phyloP scores from a whole-genome alignment of 345 rosid species.

The Salix suchowensis region DNA sequence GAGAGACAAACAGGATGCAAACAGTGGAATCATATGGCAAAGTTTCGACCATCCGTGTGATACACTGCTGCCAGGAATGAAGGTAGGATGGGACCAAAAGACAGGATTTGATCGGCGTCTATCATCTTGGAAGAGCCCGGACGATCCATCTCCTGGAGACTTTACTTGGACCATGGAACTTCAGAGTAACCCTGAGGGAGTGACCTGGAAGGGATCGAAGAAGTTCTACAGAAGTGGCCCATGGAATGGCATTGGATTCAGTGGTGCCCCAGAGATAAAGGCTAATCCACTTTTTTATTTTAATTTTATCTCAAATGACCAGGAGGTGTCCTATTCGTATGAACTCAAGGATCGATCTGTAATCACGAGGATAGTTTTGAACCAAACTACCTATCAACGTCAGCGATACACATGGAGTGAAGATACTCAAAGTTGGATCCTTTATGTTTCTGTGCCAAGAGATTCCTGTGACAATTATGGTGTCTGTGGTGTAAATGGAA shows the following conservation, averaged over 20 bases:
- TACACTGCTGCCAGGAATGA: neutral
- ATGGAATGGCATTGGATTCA: conserved; percentile 16
- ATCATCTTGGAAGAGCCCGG: conserved; percentile 5
- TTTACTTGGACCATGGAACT: neutral
- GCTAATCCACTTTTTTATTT: neutral
- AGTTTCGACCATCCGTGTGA: neutral
- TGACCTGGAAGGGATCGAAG: neutral
- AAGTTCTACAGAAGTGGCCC: conserved; percentile 4
- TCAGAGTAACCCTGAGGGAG: neutral
- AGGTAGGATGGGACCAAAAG: neutral
- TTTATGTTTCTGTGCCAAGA: neutral
- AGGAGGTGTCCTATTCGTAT: neutral
- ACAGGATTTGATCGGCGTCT: neutral
- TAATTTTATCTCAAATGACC: neutral
- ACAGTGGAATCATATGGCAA: neutral
- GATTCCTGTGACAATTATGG: conserved; percentile 9
- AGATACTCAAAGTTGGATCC: neutral
- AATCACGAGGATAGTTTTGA: neutral
- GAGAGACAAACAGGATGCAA: neutral
- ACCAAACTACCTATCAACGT: neutral
- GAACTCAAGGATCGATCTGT: neutral
- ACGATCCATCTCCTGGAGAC: conserved; percentile 14
- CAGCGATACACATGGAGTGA: neutral
- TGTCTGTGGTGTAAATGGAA: conserved; percentile 4
- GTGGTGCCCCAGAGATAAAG: conserved; percentile 3